Evolutionary conservation across 2,329 filamentous ascomycete genomes (phyloP).

Genomic region (Periconia digitata): DNA sequence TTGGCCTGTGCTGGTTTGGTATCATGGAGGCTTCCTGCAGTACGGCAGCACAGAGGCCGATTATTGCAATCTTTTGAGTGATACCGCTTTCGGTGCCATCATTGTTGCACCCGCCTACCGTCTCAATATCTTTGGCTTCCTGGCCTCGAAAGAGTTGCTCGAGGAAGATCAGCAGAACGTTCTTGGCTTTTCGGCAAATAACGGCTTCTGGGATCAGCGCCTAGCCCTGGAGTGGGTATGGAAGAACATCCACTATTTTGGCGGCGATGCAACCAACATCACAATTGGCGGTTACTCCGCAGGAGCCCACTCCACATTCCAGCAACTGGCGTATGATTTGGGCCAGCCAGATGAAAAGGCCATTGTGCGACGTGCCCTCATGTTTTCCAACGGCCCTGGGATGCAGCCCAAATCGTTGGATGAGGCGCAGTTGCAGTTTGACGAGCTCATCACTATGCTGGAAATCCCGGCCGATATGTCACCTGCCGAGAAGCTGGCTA

Average conservation of each 20-base stretch:
- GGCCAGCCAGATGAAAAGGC: conserved; percentile 49
- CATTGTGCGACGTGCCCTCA: conserved; percentile 55
- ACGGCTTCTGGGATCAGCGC: conserved; percentile 61
- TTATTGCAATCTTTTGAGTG: conserved; percentile 50
- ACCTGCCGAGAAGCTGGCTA: conserved; percentile 48
- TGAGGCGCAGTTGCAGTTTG: conserved; percentile 55
- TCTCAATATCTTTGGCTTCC: conserved; percentile 59
- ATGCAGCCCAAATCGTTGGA: conserved; percentile 53
- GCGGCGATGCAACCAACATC: conserved; percentile 54
- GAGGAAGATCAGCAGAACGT: conserved; percentile 17
- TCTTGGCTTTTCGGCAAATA: conserved; percentile 45
- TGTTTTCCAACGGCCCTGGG: conserved; percentile 57
- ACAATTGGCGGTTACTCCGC: conserved; percentile 60
- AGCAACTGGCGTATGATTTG: conserved; percentile 60
- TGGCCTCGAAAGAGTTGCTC: conserved; percentile 52
- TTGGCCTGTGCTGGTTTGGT: conserved; percentile 62
- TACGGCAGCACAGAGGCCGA: conserved; percentile 54
- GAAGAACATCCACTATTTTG: conserved; percentile 55
- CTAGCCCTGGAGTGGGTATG: conserved; percentile 59
- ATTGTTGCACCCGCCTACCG: conserved; percentile 60
- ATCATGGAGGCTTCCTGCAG: conserved; percentile 62
- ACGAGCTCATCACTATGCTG: conserved; percentile 51
- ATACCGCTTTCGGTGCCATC: conserved; percentile 50
- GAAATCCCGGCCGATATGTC: conserved; percentile 46
- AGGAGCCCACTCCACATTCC: conserved; percentile 58